Evolutionary conservation across 1,284 basidiomycete species (phyloP).

Genomic region (Flammula alnicola): DNA sequence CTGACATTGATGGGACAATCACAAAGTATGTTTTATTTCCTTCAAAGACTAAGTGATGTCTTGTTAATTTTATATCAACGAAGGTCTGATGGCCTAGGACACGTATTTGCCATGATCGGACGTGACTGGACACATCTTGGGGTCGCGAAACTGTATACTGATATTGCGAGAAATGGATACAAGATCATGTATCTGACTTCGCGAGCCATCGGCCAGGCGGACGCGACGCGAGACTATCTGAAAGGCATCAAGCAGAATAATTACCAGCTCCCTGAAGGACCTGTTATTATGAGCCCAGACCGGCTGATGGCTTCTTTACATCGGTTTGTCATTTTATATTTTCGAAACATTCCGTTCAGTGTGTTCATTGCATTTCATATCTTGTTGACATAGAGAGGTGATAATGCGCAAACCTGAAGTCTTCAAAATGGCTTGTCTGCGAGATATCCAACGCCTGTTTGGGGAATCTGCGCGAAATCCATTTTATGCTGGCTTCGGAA

Average conservation of each 20-base stretch:
- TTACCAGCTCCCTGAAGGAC: slow-evolving; percentile 95
- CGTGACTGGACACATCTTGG: slow-evolving; percentile 99
- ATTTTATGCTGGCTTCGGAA: slow-evolving; percentile 98
- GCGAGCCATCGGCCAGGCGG: slow-evolving; percentile 97
- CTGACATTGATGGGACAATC: slow-evolving; percentile 99
- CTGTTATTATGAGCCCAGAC: slow-evolving; percentile 99
- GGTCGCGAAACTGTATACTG: slow-evolving; percentile 97
- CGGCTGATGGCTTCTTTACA: slow-evolving; percentile 94
- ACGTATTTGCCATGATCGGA: slow-evolving; percentile 98
- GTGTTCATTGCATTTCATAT: neutral
- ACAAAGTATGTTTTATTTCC: slow-evolving; percentile 75
- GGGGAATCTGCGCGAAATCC: slow-evolving; percentile 74
- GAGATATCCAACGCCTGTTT: slow-evolving; percentile 95
- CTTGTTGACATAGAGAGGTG: slow-evolving; percentile 71
- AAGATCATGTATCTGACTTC: slow-evolving; percentile 99
- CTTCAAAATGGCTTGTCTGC: slow-evolving; percentile 99
- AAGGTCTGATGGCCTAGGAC: slow-evolving; percentile 96
- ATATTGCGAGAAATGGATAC: slow-evolving; percentile 96
- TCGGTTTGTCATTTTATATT: slow-evolving; percentile 58
- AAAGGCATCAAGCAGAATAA: slow-evolving; percentile 95
- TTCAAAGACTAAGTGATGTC: slow-evolving; percentile 6
- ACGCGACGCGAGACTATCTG: slow-evolving; percentile 95
- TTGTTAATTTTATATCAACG: slow-evolving; percentile 5
- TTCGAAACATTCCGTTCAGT: neutral
- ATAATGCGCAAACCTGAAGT: slow-evolving; percentile 98